Conservation (phyloP, 148 eudicot genomes). For the Cornus kousa region DNA sequence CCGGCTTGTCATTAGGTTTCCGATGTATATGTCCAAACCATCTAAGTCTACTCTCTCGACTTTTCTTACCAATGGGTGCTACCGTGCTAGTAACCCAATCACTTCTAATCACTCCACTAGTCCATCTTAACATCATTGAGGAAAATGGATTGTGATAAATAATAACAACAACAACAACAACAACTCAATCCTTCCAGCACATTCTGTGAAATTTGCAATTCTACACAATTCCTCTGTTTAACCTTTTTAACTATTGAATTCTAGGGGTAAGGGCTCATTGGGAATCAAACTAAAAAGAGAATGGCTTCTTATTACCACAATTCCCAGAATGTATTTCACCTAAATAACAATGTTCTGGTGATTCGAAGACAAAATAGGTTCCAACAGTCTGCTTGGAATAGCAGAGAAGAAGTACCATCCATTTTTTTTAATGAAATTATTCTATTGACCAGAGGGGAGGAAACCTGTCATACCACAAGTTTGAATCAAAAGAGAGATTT, state of each 20-base stretch:
- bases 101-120: no score
- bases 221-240: not conserved
- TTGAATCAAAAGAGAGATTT: no score
- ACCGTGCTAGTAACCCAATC: no score
- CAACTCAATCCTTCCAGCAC: not conserved
- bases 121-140: not conserved
- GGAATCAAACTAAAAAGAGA: constrained; percentile 7
- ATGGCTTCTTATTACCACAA: not conserved
- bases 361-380: not conserved
- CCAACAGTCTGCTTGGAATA: not conserved
- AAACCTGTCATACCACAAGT: no score
- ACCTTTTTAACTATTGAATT: not conserved
- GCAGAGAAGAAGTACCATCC: no score
- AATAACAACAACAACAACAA: not conserved
- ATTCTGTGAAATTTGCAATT: not conserved
- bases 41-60: no score
- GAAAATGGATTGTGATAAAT: not conserved
- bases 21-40: no score
- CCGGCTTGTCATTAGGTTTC: no score
- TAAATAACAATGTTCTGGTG: not conserved
- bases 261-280: not conserved
- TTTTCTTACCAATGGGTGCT: no score
- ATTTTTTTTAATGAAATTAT: no score
- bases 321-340: not conserved
- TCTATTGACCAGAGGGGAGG: no score